Conservation (phyloP, 108 stramenopile genomes). For the Skeletonema menzelii region DNA sequence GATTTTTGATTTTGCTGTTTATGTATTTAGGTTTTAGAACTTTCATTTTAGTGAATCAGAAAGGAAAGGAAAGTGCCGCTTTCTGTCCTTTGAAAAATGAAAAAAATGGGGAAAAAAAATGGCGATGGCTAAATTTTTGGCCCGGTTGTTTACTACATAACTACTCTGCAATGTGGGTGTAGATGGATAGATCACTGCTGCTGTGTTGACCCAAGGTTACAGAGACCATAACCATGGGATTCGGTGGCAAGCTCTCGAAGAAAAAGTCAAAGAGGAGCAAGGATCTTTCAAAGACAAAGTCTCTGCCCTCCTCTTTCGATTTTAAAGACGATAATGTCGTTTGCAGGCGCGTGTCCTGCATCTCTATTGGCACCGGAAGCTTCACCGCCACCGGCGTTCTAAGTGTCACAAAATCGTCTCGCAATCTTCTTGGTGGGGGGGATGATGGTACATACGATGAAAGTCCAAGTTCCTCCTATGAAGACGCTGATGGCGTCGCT, state of each 20-base stretch:
- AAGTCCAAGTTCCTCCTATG: slow-evolving; percentile 12
- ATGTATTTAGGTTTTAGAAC: too few species aligned
- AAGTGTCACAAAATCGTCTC: background rate
- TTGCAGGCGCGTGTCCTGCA: background rate
- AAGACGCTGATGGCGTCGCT: background rate
- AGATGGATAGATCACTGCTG: background rate
- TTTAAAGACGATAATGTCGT: background rate
- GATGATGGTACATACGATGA: slow-evolving; percentile 4
- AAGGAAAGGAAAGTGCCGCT: too few species aligned
- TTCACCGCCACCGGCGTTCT: slow-evolving; percentile 12
- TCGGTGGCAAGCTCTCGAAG: background rate
- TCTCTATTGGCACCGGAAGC: slow-evolving; percentile 9
- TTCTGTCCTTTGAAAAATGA: too few species aligned
- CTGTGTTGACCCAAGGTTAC: background rate
- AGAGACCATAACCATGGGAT: background rate
- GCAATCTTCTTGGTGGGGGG: background rate
- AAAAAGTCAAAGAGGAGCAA: background rate
- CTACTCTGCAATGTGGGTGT: too few species aligned
- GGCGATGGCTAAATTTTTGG: too few species aligned
- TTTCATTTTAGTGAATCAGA: too few species aligned
- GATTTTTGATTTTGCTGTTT: too few species aligned
- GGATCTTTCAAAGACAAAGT: background rate
- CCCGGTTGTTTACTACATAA: too few species aligned
- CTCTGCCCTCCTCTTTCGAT: background rate
- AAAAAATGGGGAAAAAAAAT: too few species aligned